phyloP scores from a whole-genome alignment of 306 rosid genomes.

The Myrica gale region DNA sequence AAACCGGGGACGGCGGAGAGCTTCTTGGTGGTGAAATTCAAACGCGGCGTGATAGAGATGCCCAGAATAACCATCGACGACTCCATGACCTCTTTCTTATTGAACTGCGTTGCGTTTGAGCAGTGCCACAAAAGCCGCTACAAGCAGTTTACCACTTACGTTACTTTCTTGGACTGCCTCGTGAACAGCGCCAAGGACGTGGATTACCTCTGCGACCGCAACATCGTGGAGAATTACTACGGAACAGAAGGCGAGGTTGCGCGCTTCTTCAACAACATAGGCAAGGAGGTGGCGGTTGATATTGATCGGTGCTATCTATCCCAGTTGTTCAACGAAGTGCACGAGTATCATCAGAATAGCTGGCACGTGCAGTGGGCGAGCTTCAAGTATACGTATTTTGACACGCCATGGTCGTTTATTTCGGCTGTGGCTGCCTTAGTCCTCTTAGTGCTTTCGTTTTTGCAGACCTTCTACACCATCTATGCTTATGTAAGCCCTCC shows the following conservation, averaged over 20 bases:
- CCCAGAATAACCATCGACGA: not conserved
- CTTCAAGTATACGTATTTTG: not conserved
- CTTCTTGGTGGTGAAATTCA: not conserved
- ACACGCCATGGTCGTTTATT: not conserved
- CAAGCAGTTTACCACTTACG: not conserved
- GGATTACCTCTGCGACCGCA: not conserved
- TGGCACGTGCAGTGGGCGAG: not conserved
- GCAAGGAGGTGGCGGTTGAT: not conserved
- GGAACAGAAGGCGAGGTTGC: not conserved
- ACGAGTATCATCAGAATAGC: not conserved
- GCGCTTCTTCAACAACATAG: not conserved
- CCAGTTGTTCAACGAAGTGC: not conserved
- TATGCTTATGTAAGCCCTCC: not conserved
- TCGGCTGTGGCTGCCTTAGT: not conserved
- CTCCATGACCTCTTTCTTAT: not conserved
- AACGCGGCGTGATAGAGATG: not conserved
- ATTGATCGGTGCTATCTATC: not conserved
- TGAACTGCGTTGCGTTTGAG: constrained; percentile 1
- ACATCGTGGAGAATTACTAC: not conserved
- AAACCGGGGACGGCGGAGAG: not conserved
- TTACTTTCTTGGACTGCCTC: not conserved
- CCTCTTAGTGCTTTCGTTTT: not conserved
- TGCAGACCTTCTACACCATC: not conserved
- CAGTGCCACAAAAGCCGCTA: not conserved
- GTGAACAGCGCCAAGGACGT: not conserved